Base-by-base conservation (phyloP, 2,329 filamentous ascomycete species). In the Graphilbum sp. region DNA sequence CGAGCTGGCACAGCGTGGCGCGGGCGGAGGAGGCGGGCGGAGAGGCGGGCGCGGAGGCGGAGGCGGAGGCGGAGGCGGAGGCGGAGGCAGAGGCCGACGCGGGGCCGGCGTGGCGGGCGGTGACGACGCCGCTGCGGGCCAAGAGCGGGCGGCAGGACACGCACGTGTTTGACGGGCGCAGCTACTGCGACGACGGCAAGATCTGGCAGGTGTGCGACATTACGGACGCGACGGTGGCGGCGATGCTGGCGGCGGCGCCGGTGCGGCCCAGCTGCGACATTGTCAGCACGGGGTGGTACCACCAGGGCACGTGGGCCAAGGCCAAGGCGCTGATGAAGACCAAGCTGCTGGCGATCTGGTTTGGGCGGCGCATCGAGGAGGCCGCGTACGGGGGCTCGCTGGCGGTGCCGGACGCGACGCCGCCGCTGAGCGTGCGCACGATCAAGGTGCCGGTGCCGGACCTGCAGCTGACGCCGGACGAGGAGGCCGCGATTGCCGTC, bases 131-230 rank as follows among this genome's bases (percentile, higher is more conserved):
- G 6, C 30, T 42, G 12, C 17, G 23, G 3, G 32, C 21, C 12
- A 43, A 35, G 17, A 19, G 35, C 33, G 58, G 60, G 19, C 53
- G 60, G 25, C 57, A 55, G 17, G 54, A 61, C 23, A 77, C 67
- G 38, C 87, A 96, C 55, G 63, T 88, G 2, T 96, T 95, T 56
- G 84, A 92, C 43, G 88, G 88, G 34, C 65, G 75, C 42, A 69
- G 68, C 2, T 73, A 88, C 39, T 73, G 74, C 15, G 70, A 72
- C 2, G 86, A 94, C 50, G 86, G 86, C 30, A 90, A 90, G 50
- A 78, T 90, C 36, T 98, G 86, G 80, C 90, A 96, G 62, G 71
- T 92, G 20, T 93, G 86, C 59, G 90, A 98, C 54, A 79, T 96
- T 39, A 79, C 74, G 0, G 88, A 96, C 49, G 82, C 85, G 0